Evolutionary conservation across 805 yeast genomes (phyloP), one percentile per base, ranked within the genome.

Genomic region (Teunomyces gatunensis): DNA sequence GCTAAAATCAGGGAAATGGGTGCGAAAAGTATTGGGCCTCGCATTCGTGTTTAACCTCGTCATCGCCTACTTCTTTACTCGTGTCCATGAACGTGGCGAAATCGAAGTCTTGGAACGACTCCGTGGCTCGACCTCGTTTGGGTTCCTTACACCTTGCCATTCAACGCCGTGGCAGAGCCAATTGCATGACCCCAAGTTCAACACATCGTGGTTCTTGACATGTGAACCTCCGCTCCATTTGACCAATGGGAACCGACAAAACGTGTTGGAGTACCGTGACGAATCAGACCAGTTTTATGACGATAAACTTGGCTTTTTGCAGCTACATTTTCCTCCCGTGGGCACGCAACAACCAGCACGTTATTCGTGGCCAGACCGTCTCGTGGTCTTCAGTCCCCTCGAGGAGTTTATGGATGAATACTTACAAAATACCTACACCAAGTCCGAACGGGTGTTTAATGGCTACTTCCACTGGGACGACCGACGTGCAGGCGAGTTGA

Each of bases 81-180:
- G 74, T n/a, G 66, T 81, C 30, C 92, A 94, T 60, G 99, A 94
- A 67, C 72, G 87, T 15, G 99, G 99, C 0, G 96, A 83, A 15
- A 79, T 91, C 12, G 83, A 78, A 33, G 84, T 90, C 0, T 74
- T 86, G 10, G 65, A 78, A 11, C 74, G 71, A 42, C 57, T 91
- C 18, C 74, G 83, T 35, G 55, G 60, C 3, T 74, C 80, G 7
- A 51, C 65, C 6, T 75, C 86, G 1, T 67, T 91, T 25, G 96
- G 97, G 0, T 88, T 94, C 55, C 64, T 94, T 12, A 89, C 91
- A 60, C 99, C 99, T 0, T 94, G 99, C 58, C 99, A 94, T 64
- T 91, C 98, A 0, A 92, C 97, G 0, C 99, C 99, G 2, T 87
- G 94, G 83, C 96, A 89, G 60, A 80, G 94, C 21, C 83, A 86